Conservation (phyloP, 2,329 filamentous ascomycete species). For the Herpotrichia juniperi region DNA sequence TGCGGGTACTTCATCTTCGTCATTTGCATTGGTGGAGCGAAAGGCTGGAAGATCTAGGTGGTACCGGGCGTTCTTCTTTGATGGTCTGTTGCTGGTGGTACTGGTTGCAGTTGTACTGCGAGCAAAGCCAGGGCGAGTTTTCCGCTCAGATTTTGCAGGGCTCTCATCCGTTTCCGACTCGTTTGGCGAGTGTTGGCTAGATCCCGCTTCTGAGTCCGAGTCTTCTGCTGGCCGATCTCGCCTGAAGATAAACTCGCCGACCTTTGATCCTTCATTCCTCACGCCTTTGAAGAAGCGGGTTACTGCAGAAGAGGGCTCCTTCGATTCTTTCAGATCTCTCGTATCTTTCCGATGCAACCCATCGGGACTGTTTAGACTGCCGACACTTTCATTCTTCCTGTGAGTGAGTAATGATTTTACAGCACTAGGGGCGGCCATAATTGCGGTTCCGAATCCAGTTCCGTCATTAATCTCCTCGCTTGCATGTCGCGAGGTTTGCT, state of each 20-base stretch:
- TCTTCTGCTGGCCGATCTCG: conserved; percentile 56
- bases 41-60: conserved; percentile 45
- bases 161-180: conserved; percentile 40
- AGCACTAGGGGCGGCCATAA: conserved; percentile 38
- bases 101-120: conserved; percentile 33
- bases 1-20: conserved; percentile 26
- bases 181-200: conserved; percentile 51
- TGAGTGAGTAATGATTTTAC: conserved; percentile 41
- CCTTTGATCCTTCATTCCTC: conserved; percentile 66
- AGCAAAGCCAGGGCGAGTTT: conserved; percentile 36
- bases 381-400: conserved; percentile 47
- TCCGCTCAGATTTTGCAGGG: conserved; percentile 13
- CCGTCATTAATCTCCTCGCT: conserved; percentile 40
- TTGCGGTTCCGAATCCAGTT: conserved; percentile 34
- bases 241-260: conserved; percentile 66
- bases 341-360: conserved; percentile 37
- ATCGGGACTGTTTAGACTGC: conserved; percentile 37
- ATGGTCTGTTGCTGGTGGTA: conserved; percentile 20
- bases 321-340: conserved; percentile 52
- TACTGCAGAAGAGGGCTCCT: conserved; percentile 60
- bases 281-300: conserved; percentile 81
- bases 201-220: conserved; percentile 52
- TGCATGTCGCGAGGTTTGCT: conserved; percentile 30
- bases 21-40: conserved; percentile 36
- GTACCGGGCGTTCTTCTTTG: conserved; percentile 31